These are phyloP conservation scores for Hypomontagnella monticulosa DNA, from an alignment of 495 filamentous ascomycete species.

Conservation along the genomic window DNA sequence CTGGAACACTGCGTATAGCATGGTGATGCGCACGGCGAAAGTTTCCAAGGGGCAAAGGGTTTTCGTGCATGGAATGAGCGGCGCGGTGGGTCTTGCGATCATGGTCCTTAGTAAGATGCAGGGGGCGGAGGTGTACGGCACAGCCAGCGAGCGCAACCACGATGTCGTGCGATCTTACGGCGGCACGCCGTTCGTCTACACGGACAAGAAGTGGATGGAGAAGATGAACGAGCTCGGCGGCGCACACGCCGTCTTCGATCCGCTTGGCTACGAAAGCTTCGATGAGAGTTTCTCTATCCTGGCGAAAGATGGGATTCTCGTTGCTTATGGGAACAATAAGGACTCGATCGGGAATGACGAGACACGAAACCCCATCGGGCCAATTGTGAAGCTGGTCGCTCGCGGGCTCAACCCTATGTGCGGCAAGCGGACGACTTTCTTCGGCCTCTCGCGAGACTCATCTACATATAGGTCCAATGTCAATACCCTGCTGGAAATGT, in stretches of 20 bases:
- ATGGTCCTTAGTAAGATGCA: slow-evolving; percentile 46
- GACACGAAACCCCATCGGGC: slow-evolving; percentile 18
- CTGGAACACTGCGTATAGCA: slow-evolving; percentile 55
- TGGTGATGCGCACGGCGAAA: slow-evolving; percentile 50
- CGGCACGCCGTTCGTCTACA: slow-evolving; percentile 53
- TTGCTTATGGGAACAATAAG: slow-evolving; percentile 46
- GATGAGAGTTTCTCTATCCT: slow-evolving; percentile 56
- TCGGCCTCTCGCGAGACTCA: slow-evolving; percentile 47
- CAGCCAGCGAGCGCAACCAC: slow-evolving; percentile 53
- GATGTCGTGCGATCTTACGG: slow-evolving; percentile 39
- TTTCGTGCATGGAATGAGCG: slow-evolving; percentile 58
- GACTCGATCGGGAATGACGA: slow-evolving; percentile 21
- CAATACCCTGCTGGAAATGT: slow-evolving; percentile 46
- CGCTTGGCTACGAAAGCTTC: slow-evolving; percentile 57
- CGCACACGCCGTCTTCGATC: slow-evolving; percentile 54
- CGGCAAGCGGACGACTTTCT: slow-evolving; percentile 48
- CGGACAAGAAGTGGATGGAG: slow-evolving; percentile 56
- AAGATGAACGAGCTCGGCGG: slow-evolving; percentile 53
- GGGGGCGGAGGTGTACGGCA: slow-evolving; percentile 56
- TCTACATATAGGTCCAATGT: slow-evolving; percentile 45
- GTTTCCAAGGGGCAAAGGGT: slow-evolving; percentile 51
- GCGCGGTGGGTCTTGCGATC: slow-evolving; percentile 52
- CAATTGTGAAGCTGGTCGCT: slow-evolving; percentile 41
- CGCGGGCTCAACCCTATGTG: slow-evolving; percentile 38
- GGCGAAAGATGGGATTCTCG: slow-evolving; percentile 24